Evolutionary conservation across 2,329 filamentous ascomycete species (phyloP), one percentile per base, ranked within the genome.

Genomic region (Aspergillus sp.): DNA sequence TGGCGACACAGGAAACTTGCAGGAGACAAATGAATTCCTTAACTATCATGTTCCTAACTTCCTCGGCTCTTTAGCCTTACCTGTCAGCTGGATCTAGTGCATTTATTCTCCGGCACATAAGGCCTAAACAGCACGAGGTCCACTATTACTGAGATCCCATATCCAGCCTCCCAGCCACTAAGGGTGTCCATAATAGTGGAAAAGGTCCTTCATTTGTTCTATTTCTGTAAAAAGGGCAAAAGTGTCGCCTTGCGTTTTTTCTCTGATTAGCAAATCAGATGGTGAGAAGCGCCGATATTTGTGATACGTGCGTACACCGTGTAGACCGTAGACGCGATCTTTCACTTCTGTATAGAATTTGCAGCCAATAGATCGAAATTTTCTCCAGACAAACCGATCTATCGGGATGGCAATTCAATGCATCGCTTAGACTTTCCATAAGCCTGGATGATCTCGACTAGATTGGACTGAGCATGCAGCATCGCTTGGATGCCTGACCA

Each of bases 401-500:
- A 20, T 33, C 45, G 17, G 34, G 33, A 42, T 19, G 34, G 41
- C 13, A 53, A 54, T 47, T 40, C 34, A 49, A 53, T 40, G 42
- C 15, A 22, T 54, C 20, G 39, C 33, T 39, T 44, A 22, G 41
- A 39, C 30, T 40, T 37, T 37, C 27, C 41, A 42, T 50, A 20
- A 48, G 34, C 19, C 41, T 22, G 41, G 41, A 22, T 15, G 7
- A 45, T 12, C 20, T 45, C 19, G 13, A 58, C 37, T 51, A 22
- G 41, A 56, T 51, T 51, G 47, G 61, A 60, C 46, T 53, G 49
- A 44, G 54, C 47, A 58, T 60, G 58, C 53, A 58, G 53, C 53
- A 61, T 57, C 55, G 44, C 52, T 57, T 64, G 60, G 60, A 60
- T 62, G 61, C 61, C 61, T 64, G 61, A 64, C 61, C 61, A 59